Conservation (phyloP, 345 rosid genomes). For the Arabis hirsuta region DNA sequence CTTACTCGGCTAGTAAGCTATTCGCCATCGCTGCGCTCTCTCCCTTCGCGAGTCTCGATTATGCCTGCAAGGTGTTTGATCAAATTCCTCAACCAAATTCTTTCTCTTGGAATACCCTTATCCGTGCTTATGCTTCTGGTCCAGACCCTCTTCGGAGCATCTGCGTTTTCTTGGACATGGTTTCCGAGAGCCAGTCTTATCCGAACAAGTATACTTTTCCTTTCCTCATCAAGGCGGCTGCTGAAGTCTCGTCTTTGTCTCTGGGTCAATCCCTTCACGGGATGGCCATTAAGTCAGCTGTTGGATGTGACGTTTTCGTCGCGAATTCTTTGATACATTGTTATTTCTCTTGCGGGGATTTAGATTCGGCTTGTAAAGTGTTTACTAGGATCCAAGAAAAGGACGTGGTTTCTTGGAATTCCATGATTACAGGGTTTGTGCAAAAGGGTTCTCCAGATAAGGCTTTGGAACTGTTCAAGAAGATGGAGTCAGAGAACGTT, state of each 20-base stretch:
- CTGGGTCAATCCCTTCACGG: slow-evolving; percentile 65
- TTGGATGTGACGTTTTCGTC: slow-evolving; percentile 55
- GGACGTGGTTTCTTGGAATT: slow-evolving; percentile 81
- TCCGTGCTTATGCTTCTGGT: slow-evolving; percentile 68
- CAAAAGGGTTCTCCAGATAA: slow-evolving; percentile 60
- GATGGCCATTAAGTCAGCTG: slow-evolving; percentile 55
- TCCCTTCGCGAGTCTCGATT: slow-evolving; percentile 57
- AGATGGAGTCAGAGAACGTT: slow-evolving; percentile 57
- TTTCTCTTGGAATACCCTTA: slow-evolving; percentile 70
- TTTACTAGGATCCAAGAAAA: slow-evolving; percentile 53
- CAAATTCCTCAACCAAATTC: slow-evolving; percentile 72
- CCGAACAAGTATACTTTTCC: slow-evolving; percentile 77
- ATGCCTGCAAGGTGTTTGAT: slow-evolving; percentile 73
- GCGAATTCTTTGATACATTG: slow-evolving; percentile 67
- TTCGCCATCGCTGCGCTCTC: slow-evolving; percentile 48
- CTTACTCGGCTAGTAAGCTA: slow-evolving; percentile 61
- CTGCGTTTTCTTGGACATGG: slow-evolving; percentile 54
- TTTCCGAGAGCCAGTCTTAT: slow-evolving; percentile 44
- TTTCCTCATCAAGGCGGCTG: slow-evolving; percentile 64
- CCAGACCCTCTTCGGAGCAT: slow-evolving; percentile 57
- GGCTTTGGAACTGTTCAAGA: slow-evolving; percentile 58
- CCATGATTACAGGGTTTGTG: slow-evolving; percentile 67
- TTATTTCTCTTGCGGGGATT: slow-evolving; percentile 60
- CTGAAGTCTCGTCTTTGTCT: slow-evolving; percentile 43
- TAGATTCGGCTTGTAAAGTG: slow-evolving; percentile 61